These are phyloP conservation scores for Penicillium verrucosum DNA, from an alignment of 2,329 filamentous ascomycete species.

Conservation along the genomic window DNA sequence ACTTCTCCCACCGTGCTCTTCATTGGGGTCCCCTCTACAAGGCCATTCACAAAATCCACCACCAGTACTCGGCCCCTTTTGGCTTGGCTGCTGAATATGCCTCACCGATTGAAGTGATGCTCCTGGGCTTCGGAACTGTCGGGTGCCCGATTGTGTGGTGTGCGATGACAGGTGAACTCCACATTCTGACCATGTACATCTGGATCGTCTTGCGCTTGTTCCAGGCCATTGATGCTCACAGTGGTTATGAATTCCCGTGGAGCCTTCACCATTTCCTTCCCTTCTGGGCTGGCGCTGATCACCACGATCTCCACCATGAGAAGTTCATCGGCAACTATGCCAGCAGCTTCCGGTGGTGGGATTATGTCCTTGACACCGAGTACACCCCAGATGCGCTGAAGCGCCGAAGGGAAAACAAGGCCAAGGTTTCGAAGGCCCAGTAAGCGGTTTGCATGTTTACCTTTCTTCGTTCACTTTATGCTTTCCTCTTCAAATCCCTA, in stretches of 20 bases:
- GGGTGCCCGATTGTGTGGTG: constrained; percentile 80
- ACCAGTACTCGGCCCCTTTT: constrained; percentile 97
- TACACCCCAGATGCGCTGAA: constrained; percentile 82
- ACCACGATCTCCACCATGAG: constrained; percentile 97
- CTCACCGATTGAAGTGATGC: constrained; percentile 94
- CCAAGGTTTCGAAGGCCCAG: constrained; percentile 26
- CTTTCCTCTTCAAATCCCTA: background rate
- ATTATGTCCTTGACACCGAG: constrained; percentile 90
- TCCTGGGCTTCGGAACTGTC: constrained; percentile 83
- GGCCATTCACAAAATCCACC: constrained; percentile 97
- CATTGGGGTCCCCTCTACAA: constrained; percentile 97
- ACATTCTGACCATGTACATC: constrained; percentile 95
- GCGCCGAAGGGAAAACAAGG: constrained; percentile 65
- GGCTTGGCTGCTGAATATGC: constrained; percentile 96
- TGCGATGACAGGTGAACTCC: constrained; percentile 76
- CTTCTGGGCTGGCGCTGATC: constrained; percentile 95
- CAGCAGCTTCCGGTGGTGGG: constrained; percentile 99
- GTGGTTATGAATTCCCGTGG: constrained; percentile 98
- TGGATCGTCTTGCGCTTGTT: constrained; percentile 93
- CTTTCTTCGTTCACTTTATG: background rate
- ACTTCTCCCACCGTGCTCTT: constrained; percentile 89
- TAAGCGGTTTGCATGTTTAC: constrained; percentile 5
- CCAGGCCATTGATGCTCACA: constrained; percentile 97
- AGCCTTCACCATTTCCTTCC: constrained; percentile 91
- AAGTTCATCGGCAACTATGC: constrained; percentile 98